Base-by-base conservation (phyloP, 148 eudicot genomes). In the Rhododendron mucronatum region DNA sequence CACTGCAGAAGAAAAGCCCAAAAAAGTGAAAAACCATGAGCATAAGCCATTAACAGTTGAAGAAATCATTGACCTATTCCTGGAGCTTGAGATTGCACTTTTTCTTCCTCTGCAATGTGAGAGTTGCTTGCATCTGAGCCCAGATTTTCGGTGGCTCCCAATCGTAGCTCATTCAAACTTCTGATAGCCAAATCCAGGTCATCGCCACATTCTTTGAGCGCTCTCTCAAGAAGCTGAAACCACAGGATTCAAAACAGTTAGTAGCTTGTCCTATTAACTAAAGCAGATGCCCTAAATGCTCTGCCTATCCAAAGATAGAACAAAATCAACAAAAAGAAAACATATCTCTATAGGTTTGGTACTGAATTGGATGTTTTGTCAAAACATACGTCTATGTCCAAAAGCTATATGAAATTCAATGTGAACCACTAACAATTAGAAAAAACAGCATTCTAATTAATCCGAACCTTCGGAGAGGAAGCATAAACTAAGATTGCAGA, bases 151-250 rank as follows among this genome's bases (percentile, higher is more conserved):
- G 86, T 78, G 79, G 87, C 90, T 86, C 95, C 95, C 88, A 94
- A 84, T 82, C 93, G 90, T 44, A 96, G 94, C 83, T 95, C 98
- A 85, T 89, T 94, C 85, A 96, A 84, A 85, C 94, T 91, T 91
- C 91, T 93, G 44, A 95, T 95, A 47, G 98, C 93, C 85, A 90
- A 86, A 88, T 96, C 96, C 88, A 96, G 82, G 89, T 96, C 98
- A 90, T 92, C 89, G 77, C 95, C 96, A 86, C 90, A 90, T 85
- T 95, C 92, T 83, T 93, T 92, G 79, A 96, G 94, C 13, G 94
- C 93, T 90, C 91, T 90, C 89, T 93, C 95, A 80, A 96, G 91
- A 84, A 94, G 91, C 98, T 95, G 87, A 84, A 82, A 51, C 33
- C 80, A 67, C 67, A 82, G 77, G 33, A 80, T 30, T 80, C 51